Conservation (phyloP, 768 basidiomycete genomes). For the Chalciporus piperatus region DNA sequence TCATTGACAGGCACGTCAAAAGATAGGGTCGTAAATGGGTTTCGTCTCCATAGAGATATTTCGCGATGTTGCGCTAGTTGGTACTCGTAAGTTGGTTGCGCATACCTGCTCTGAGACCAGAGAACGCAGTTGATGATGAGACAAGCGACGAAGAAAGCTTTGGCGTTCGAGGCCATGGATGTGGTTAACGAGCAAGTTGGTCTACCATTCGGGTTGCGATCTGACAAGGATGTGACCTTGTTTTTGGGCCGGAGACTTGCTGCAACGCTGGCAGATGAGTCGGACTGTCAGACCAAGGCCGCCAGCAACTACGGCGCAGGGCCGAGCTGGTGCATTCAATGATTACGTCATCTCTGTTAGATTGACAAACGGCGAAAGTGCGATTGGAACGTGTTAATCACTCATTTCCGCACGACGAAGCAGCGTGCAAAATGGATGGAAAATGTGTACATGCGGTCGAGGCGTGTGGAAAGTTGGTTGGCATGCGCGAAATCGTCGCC, state of each 20-base stretch:
- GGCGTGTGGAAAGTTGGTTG: too few relatives aligned
- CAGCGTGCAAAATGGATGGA: too few relatives aligned
- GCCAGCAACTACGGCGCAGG: too few relatives aligned
- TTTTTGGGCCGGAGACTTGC: neutral
- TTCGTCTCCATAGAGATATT: slow-evolving; percentile 11
- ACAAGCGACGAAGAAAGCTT: slow-evolving; percentile 48
- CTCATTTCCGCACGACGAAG: too few relatives aligned
- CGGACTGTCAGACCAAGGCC: too few relatives aligned
- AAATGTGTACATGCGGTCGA: too few relatives aligned
- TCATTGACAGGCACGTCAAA: neutral
- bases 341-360: slow-evolving; percentile 14
- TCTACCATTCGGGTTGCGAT: neutral
- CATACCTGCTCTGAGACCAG: slow-evolving; percentile 62
- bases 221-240: neutral
- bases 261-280: neutral
- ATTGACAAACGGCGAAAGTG: too few relatives aligned
- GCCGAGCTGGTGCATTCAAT: neutral
- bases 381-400: too few relatives aligned
- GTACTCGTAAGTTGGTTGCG: slow-evolving; percentile 20
- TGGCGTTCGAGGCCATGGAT: slow-evolving; percentile 49
- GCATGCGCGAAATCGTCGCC: neutral
- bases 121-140: slow-evolving; percentile 59
- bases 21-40: neutral
- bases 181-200: slow-evolving; percentile 2
- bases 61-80: neutral